Percentiles rank a stretch among this genome's conserved stretches.
Evolutionary conservation across 2,329 filamentous ascomycete species (phyloP).

Genomic region (Didymella exigua): DNA sequence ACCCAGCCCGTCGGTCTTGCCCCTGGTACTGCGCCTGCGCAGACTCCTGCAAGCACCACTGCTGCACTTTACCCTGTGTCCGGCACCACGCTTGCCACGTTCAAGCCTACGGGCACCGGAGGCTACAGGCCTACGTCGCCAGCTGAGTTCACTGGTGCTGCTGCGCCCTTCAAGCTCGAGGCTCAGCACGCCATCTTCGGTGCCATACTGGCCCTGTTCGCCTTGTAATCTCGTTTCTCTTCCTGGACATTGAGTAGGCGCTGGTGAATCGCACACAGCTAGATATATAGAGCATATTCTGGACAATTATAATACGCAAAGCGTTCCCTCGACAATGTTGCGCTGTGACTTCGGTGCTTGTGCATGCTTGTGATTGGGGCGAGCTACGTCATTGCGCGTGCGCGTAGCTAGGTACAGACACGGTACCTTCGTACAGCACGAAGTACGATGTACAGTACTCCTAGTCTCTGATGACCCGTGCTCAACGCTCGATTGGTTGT

Average conservation of each 20-base stretch:
- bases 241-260: background rate
- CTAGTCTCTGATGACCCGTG: slow-evolving; percentile 9
- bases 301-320: slow-evolving; percentile 2
- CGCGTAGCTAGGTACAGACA: too few species aligned
- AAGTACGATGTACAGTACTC: too few species aligned
- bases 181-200: slow-evolving; percentile 34
- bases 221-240: slow-evolving; percentile 30
- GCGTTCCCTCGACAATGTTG: background rate
- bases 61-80: slow-evolving; percentile 34
- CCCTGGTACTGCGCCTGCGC: slow-evolving; percentile 40
- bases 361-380: slow-evolving; percentile 4
- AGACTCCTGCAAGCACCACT: slow-evolving; percentile 36
- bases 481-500: background rate
- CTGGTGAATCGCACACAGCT: background rate
- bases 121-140: slow-evolving; percentile 24
- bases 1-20: slow-evolving; percentile 46
- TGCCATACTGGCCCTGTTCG: slow-evolving; percentile 41
- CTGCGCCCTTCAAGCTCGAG: slow-evolving; percentile 31
- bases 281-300: background rate
- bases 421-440: too few species aligned
- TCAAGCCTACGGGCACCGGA: slow-evolving; percentile 34
- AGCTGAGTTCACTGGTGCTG: slow-evolving; percentile 46
- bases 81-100: slow-evolving; percentile 28
- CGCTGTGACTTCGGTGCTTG: background rate
- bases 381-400: slow-evolving; percentile 15